Conservation (phyloP, 192 early-diverging fungal species). For the Entomortierella lignicola region DNA sequence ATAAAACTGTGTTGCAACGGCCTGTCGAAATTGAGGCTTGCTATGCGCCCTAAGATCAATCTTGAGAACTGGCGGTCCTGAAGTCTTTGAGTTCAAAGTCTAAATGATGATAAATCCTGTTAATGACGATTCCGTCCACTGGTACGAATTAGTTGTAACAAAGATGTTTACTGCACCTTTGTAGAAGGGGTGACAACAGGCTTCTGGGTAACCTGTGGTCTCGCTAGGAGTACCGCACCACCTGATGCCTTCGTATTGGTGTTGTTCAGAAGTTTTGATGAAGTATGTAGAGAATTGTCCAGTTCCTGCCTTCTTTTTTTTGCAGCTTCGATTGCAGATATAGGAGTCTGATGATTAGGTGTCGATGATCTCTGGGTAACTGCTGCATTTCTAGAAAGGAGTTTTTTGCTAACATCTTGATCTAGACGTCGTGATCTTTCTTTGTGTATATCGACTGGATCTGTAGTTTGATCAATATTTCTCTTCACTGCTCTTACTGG, state of each 20-base stretch:
- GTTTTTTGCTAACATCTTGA: not conserved
- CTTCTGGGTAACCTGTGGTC: conserved; percentile 8
- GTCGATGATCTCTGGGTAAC: not conserved
- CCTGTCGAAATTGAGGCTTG: conserved; percentile 59
- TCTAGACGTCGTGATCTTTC: not conserved
- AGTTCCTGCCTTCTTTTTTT: conserved; percentile 15
- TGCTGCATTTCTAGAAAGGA: not conserved
- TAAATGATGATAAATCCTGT: not conserved
- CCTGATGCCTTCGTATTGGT: not conserved
- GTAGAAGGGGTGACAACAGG: not conserved
- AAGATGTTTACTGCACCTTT: not conserved
- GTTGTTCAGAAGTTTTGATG: not conserved
- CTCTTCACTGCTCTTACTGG: not conserved
- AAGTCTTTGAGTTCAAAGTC: not conserved
- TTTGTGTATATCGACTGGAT: not conserved
- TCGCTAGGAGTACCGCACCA: conserved; percentile 16
- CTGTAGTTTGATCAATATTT: not conserved
- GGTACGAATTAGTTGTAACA: not conserved
- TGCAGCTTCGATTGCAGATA: conserved; percentile 16
- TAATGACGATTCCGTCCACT: not conserved
- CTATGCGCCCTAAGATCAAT: conserved; percentile 53
- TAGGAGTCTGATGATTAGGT: not conserved
- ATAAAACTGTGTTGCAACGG: conserved; percentile 54
- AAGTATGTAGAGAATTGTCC: not conserved
- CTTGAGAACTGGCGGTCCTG: conserved; percentile 56